These are phyloP conservation scores for Gossypium schwendimanii DNA, from an alignment of 441 rosid genomes.

Conservation along the genomic window DNA sequence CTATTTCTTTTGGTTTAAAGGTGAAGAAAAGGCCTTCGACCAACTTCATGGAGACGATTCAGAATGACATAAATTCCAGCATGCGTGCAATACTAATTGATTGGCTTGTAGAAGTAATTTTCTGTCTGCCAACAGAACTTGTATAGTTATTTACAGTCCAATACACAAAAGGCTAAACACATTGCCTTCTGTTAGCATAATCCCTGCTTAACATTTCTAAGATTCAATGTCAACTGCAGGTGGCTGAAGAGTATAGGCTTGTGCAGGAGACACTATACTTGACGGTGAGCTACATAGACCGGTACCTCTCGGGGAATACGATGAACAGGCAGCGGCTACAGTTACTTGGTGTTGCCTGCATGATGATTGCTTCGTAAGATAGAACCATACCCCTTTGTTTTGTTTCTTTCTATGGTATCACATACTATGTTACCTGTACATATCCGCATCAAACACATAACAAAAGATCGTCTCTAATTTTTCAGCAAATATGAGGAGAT, in stretches of 20 bases:
- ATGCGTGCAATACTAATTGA: constrained; percentile 82
- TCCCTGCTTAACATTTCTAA: not conserved
- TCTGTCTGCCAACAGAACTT: not conserved
- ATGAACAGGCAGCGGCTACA: constrained; percentile 72
- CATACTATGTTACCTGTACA: not conserved
- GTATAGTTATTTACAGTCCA: too few relatives aligned
- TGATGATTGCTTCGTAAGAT: constrained; percentile 92
- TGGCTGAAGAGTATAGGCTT: constrained; percentile 87
- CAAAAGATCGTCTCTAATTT: constrained; percentile 6
- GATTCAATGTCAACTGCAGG: constrained; percentile 40
- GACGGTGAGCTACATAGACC: constrained; percentile 78
- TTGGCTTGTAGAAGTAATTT: constrained; percentile 87
- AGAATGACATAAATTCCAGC: constrained; percentile 57
- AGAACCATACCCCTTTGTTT: not conserved
- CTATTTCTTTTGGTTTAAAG: constrained; percentile 23
- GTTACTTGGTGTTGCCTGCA: constrained; percentile 83
- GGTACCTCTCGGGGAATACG: constrained; percentile 76
- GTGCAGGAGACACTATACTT: constrained; percentile 72
- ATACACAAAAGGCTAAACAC: not conserved
- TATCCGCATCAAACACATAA: not conserved
- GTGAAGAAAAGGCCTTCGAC: constrained; percentile 68
- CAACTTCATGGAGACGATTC: constrained; percentile 71
- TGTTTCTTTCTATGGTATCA: not conserved
- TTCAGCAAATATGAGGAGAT: constrained; percentile 87
- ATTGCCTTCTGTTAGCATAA: not conserved